Evolutionary conservation across 306 rosid genomes (phyloP), one percentile per base, ranked within the genome.

Genomic region (Castanea crenata): DNA sequence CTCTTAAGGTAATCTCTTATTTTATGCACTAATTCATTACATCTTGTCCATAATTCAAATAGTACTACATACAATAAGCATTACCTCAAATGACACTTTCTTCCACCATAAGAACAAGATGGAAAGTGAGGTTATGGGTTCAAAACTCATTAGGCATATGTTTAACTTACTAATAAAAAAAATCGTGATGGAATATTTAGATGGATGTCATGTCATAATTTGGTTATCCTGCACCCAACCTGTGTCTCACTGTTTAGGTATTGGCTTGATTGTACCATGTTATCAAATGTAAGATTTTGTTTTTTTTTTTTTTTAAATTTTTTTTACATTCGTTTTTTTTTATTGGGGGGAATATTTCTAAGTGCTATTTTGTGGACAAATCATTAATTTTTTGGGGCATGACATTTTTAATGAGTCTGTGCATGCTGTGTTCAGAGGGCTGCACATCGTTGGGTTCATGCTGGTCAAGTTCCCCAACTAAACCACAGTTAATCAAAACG

Each of bases 1-100:
- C 93, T 11, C 81, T 83, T n/a, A 78, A 82, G 97, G 98, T 94
- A 92, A 89, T 31, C 19, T 86, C 8, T 27, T 21, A 67, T 81
- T 68, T 59, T 15, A 11, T 63, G 3, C 32, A 32, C 79, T 67
- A 55, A 29, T 78, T 9, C 44, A 31, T 51, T 16, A n/a, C 76
- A 31, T 23, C 58, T 19, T 44, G 9, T 0, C 41, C 46, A 18
- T 16, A 12, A 38, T 34, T 34, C 23, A 69, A 20, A 31, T 61
- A 61, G 12, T 25, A 25, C 6, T 49, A 49, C 16, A 49, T 49
- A 10, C 54, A 49, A 10, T 10, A 13, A 49, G 54, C 54, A 10
- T 3, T 49, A 49, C 15, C 54, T 49, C 54, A 49, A 49, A 49
- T 11, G 54, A 49, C 54, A 49, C 15, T 49, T 49, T 3, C 54